A percentile compares a stretch with the other conserved stretches of the same genome.
Evolutionary conservation across 345 rosid genomes (phyloP).

Genomic region (Salix viminalis): DNA sequence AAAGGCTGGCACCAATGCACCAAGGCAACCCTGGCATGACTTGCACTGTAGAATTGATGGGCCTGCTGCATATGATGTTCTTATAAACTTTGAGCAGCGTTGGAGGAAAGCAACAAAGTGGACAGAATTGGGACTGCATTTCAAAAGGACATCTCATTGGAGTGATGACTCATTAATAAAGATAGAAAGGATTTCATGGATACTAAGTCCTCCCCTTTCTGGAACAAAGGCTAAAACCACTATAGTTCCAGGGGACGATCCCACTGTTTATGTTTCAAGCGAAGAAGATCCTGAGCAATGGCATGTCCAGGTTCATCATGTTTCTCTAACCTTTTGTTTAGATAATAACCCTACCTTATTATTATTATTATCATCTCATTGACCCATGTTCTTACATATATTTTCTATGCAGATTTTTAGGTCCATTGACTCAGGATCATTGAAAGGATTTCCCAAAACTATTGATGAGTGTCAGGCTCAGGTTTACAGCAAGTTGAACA

Average conservation of each 20-base stretch:
- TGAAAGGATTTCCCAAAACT: constrained; percentile 74
- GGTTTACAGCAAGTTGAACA: constrained; percentile 36
- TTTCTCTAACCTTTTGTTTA: neutral
- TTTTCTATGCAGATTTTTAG: constrained; percentile 58
- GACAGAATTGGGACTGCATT: constrained; percentile 60
- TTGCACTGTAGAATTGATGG: constrained; percentile 87
- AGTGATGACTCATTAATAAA: constrained; percentile 73
- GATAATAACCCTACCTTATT: neutral
- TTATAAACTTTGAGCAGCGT: constrained; percentile 94
- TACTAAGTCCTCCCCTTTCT: constrained; percentile 55
- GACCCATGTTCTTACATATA: neutral
- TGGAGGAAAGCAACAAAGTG: constrained; percentile 84
- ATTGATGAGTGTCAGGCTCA: constrained; percentile 35
- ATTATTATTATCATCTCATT: neutral
- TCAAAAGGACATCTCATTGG: constrained; percentile 62
- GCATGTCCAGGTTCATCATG: constrained; percentile 71
- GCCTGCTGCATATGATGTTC: constrained; percentile 92
- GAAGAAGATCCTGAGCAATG: constrained; percentile 67
- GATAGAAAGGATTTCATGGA: constrained; percentile 92
- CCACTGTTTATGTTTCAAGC: constrained; percentile 39
- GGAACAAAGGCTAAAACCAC: constrained; percentile 34
- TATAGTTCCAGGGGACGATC: constrained; percentile 52
- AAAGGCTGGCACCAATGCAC: constrained; percentile 67
- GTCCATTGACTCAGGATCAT: constrained; percentile 76
- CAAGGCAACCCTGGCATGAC: constrained; percentile 98